Conservation (phyloP, 495 filamentous ascomycete genomes). For the Pyronema domesticum region DNA sequence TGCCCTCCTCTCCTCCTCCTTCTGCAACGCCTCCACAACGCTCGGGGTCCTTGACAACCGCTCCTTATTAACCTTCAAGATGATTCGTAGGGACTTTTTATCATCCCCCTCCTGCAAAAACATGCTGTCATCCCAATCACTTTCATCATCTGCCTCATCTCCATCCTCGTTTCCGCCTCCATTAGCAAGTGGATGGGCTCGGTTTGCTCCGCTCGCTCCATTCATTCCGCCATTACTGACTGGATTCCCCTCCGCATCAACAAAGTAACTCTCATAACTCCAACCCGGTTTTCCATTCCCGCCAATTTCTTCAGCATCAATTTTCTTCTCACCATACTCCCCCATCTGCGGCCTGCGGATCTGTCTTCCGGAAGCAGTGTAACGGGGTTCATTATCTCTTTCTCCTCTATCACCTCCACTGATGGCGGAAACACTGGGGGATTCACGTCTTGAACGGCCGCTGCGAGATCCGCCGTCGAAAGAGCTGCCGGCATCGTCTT, state of each 20-base stretch:
- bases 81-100: conserved; percentile 19
- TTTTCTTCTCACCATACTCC: conserved; percentile 41
- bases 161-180: conserved; percentile 29
- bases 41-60: background rate
- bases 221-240: conserved; percentile 5
- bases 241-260: background rate
- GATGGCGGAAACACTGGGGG: conserved; percentile 33
- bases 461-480: conserved; percentile 13
- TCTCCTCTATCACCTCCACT: no score
- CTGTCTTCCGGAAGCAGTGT: conserved; percentile 80
- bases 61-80: conserved; percentile 17
- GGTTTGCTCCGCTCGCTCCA: conserved; percentile 6
- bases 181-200: background rate
- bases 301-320: conserved; percentile 8
- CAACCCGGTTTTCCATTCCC: background rate
- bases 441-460: conserved; percentile 41
- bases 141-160: conserved; percentile 24
- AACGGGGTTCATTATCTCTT: conserved; percentile 45
- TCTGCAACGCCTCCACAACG: background rate
- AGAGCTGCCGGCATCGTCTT: conserved; percentile 48
- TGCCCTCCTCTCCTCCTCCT: background rate
- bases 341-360: conserved; percentile 47
- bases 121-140: conserved; percentile 17
- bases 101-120: background rate
- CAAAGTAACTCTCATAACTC: no score